Base-by-base conservation (phyloP, 2,329 filamentous ascomycete species). In the Fusarium veterinarium region DNA sequence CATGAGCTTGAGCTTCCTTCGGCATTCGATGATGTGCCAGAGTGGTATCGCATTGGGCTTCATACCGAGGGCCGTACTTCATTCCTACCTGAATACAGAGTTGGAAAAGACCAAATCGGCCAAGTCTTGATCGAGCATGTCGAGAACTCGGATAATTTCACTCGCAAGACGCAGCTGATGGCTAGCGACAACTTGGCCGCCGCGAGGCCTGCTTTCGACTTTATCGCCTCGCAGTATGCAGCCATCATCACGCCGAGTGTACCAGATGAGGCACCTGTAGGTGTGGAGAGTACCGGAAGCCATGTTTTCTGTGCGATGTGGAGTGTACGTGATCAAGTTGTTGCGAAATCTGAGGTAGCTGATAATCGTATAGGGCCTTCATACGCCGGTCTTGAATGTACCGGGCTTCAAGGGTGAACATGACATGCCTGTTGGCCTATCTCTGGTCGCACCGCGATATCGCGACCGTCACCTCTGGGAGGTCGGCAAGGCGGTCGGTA, bases 341-440 rank as follows among this genome's bases (percentile, higher is more conserved):
- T n/a, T n/a, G n/a, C 31, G 12, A 20, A 20, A 16, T 14, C 12
- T 30, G 33, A 13, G 16, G 20, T 23, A 23, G 13, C 67, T 75
- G 30, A 75, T 33, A 13, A 17, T 33, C 4, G 3, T 31, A 40
- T 8, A 84, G 81, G 82, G 82, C 16, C 79, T 92, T 19, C 90
- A 92, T 68, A 87, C 84, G 2, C 91, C 91, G 0, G 88, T 90
- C 0, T 79, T 92, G n/a, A 92, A 92, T 66, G 78, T 92, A 0
- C 90, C 90, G 0, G 90, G 90, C 0, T 92, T 92, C 71, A 79
- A 83, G 38, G 90, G 91, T 30, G 56, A 69, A 3, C 76, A 79
- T 20, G 79, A 76, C 23, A 82, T 92, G 83, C 91, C 91, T 0
- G 84, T 92, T 40, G 91, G 91, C 0, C 64, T 91, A 19, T 88